These are phyloP conservation scores for Cladosporium cucumerinum DNA, from an alignment of 2,329 filamentous ascomycete species.

Conservation along the genomic window DNA sequence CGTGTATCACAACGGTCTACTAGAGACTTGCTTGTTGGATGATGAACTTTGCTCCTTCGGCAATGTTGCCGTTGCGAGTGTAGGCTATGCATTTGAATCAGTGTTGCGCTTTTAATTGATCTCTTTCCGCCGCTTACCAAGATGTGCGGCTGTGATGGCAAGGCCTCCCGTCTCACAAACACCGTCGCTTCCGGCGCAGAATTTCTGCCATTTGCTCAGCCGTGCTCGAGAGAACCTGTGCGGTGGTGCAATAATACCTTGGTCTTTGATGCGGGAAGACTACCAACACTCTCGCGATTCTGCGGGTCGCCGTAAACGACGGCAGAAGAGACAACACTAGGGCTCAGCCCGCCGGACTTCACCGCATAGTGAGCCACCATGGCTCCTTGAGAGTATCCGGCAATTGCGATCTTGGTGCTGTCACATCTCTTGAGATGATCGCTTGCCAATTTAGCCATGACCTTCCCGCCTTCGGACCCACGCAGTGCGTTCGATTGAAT, in stretches of 20 bases:
- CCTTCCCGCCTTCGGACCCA: slow-evolving; percentile 23
- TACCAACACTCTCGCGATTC: slow-evolving; percentile 24
- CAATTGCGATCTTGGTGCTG: slow-evolving; percentile 28
- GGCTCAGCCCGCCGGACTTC: slow-evolving; percentile 14
- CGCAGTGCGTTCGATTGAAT: slow-evolving; percentile 21
- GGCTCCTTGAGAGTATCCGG: slow-evolving; percentile 30
- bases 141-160: neutral
- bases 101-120: too few species aligned
- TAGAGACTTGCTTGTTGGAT: neutral
- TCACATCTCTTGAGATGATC: slow-evolving; percentile 25
- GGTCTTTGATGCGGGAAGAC: slow-evolving; percentile 21
- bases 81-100: neutral
- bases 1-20: neutral
- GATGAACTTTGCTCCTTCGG: neutral
- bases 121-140: neutral
- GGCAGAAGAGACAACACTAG: slow-evolving; percentile 20
- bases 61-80: neutral
- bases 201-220: neutral
- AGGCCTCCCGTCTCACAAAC: slow-evolving; percentile 27
- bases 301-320: slow-evolving; percentile 34
- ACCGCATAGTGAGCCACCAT: slow-evolving; percentile 26
- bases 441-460: slow-evolving; percentile 23
- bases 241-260: neutral
- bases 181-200: slow-evolving; percentile 22
- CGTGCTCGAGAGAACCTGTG: neutral